Evolutionary conservation across 139 green algal species (phyloP).

Genomic region (Choricystis sp.): DNA sequence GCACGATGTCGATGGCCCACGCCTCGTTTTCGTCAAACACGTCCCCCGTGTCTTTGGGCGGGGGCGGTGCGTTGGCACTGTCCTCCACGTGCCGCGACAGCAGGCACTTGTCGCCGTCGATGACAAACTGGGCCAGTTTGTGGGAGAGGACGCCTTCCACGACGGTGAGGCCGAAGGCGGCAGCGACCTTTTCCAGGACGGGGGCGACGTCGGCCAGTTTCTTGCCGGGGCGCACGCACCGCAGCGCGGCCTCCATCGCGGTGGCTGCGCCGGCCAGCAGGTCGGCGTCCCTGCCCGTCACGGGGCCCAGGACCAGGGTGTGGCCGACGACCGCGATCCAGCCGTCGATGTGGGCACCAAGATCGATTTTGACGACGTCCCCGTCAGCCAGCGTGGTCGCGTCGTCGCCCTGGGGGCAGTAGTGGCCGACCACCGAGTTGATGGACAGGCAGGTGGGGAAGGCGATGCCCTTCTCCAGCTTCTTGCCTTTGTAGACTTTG

Average conservation of each 20-base stretch:
- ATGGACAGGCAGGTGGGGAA: slow-evolving; percentile 89
- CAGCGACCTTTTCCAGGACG: slow-evolving; percentile 50
- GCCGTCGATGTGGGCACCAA: slow-evolving; percentile 93
- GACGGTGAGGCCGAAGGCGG: slow-evolving; percentile 74
- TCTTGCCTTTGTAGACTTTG: slow-evolving; percentile 88
- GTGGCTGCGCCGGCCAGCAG: slow-evolving; percentile 63
- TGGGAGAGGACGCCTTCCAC: slow-evolving; percentile 90
- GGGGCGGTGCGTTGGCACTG: slow-evolving; percentile 39
- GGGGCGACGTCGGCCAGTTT: slow-evolving; percentile 53
- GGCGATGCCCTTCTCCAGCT: slow-evolving; percentile 91
- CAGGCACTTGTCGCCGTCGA: slow-evolving; percentile 94
- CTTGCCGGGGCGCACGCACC: slow-evolving; percentile 75
- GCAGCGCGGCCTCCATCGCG: slow-evolving; percentile 69
- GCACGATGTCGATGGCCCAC: slow-evolving; percentile 88
- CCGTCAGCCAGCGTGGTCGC: slow-evolving; percentile 50
- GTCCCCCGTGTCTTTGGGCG: slow-evolving; percentile 52
- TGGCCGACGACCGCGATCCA: slow-evolving; percentile 78
- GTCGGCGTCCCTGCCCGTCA: slow-evolving; percentile 71
- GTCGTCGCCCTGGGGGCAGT: slow-evolving; percentile 62
- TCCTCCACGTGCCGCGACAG: slow-evolving; percentile 53
- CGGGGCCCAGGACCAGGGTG: slow-evolving; percentile 54
- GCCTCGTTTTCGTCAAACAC: slow-evolving; percentile 96
- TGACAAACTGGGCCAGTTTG: slow-evolving; percentile 93
- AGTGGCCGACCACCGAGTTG: slow-evolving; percentile 83
- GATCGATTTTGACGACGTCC: slow-evolving; percentile 91